Conservation (phyloP, 2,329 filamentous ascomycete species). For the Cladophialophora immunda region DNA sequence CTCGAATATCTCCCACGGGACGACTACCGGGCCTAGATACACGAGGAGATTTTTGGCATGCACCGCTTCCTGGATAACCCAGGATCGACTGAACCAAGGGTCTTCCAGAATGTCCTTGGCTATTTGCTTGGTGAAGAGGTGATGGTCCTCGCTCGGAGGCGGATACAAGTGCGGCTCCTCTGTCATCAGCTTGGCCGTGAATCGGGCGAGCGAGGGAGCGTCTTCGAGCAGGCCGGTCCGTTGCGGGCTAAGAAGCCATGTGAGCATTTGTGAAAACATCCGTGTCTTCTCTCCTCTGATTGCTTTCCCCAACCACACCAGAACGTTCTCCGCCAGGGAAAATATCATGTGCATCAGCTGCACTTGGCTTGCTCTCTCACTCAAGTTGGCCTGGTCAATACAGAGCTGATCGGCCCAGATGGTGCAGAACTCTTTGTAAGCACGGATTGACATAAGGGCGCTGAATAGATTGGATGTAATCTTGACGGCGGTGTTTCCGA, state of each 20-base stretch:
- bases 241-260: background rate
- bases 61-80: conserved; percentile 3
- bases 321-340: background rate
- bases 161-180: conserved; percentile 1
- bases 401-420: background rate
- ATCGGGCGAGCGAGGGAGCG: background rate
- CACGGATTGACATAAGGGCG: background rate
- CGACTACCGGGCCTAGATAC: background rate
- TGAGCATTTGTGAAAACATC: background rate
- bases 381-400: background rate
- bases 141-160: background rate
- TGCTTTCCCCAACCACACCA: background rate
- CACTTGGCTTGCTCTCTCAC: background rate
- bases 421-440: background rate
- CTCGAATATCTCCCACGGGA: background rate
- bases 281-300: background rate
- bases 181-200: background rate
- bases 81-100: conserved; percentile 2
- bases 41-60: background rate
- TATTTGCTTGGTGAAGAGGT: conserved; percentile 1
- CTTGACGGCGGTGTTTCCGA: background rate
- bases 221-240: background rate
- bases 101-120: conserved; percentile 4
- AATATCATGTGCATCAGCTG: conserved; percentile 2
- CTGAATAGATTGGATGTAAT: background rate